Evolutionary conservation across 345 rosid genomes (phyloP).

Genomic region (Sisymbrium irio): DNA sequence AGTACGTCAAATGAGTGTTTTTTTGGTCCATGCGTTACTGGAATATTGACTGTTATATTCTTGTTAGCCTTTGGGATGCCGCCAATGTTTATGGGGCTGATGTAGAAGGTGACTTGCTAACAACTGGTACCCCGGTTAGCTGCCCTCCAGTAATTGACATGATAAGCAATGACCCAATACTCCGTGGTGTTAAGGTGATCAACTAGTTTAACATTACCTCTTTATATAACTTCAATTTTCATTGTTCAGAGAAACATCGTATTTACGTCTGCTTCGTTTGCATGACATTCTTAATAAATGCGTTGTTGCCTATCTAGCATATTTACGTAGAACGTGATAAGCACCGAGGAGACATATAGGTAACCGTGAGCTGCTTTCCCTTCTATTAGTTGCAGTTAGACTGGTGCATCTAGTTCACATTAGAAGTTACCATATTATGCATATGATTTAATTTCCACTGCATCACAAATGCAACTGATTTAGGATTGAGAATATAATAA

Average conservation of each 20-base stretch:
- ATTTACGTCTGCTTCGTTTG: neutral
- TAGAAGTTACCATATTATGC: neutral
- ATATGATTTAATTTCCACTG: neutral
- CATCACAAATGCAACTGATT: too few species aligned
- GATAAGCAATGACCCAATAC: conserved; percentile 94
- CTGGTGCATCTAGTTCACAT: neutral
- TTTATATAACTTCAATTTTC: neutral
- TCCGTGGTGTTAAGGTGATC: conserved; percentile 79
- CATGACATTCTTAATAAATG: neutral
- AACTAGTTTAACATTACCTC: neutral
- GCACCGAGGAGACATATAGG: neutral
- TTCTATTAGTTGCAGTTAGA: too few species aligned
- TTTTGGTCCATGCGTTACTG: conserved; percentile 11
- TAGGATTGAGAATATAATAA: too few species aligned
- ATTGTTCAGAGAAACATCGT: neutral
- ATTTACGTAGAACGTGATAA: too few species aligned
- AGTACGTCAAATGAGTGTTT: conserved; percentile 26
- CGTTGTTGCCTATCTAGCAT: neutral
- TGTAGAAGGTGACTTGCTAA: conserved; percentile 60
- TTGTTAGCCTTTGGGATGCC: conserved; percentile 80
- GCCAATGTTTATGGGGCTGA: conserved; percentile 75
- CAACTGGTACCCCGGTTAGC: conserved; percentile 77
- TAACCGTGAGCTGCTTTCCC: too few species aligned
- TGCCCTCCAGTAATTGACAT: conserved; percentile 87
- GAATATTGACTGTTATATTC: conserved; percentile 27